Conservation (phyloP, 805 yeast genomes). For the Kluyveromyces dobzhanskii region DNA sequence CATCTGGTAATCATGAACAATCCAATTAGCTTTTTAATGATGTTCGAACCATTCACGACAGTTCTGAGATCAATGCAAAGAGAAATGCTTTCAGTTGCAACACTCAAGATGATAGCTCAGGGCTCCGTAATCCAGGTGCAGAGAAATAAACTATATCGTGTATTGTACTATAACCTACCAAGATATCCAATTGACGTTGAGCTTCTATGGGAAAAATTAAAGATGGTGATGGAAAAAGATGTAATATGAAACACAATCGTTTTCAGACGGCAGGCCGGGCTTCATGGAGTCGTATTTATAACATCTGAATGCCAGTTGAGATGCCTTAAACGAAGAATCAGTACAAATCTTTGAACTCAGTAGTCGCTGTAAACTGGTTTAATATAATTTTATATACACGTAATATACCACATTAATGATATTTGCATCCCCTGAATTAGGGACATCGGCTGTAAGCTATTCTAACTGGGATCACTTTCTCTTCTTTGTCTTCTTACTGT, state of each 20-base stretch:
- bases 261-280: too few relatives aligned
- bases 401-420: too few relatives aligned
- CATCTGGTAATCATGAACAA: conserved; percentile 31
- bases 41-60: conserved; percentile 41
- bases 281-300: too few relatives aligned
- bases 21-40: conserved; percentile 36
- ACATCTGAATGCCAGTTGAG: too few relatives aligned
- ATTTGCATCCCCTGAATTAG: too few relatives aligned
- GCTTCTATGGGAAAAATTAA: conserved; percentile 14
- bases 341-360: too few relatives aligned
- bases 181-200: conserved; percentile 25
- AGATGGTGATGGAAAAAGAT: conserved; percentile 3
- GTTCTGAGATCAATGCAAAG: conserved; percentile 33
- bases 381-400: too few relatives aligned
- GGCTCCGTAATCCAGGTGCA: conserved; percentile 41
- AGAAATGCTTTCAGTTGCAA: conserved; percentile 36
- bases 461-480: conserved; percentile 8
- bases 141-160: conserved; percentile 40
- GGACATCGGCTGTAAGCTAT: too few relatives aligned
- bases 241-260: too few relatives aligned
- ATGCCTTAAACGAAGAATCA: too few relatives aligned
- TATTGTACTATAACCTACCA: conserved; percentile 48
- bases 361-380: too few relatives aligned
- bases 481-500: conserved; percentile 35
- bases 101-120: conserved; percentile 33